Base-by-base conservation (phyloP, 73 alveolate genomes). In the Paramecium primaurelia region DNA sequence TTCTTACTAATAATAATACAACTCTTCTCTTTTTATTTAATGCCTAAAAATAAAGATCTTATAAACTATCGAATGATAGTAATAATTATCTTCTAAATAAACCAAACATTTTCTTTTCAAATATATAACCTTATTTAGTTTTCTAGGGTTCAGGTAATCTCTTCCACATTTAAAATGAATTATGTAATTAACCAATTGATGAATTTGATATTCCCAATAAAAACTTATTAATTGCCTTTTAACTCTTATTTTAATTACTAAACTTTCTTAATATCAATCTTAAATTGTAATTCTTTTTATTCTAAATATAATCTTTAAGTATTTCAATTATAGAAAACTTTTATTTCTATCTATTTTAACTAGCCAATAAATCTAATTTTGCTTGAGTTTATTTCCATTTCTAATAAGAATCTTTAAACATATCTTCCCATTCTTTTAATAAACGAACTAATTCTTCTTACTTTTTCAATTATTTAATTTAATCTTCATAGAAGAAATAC, bases 381-480 rank as follows among this genome's bases (percentile, higher is more conserved):
- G 47, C 75, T 80, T 49, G 14, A 6, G 75, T 80, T 18, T 20
- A 30, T 36, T 80, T 80, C 91, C 75, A 42, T 25, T 80, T 80
- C 30, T 80, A 26, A 42, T 80, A 80, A 45, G 91, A 80, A 45
- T 80, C 91, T 22, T 80, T 73, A 12, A 80, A 80, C 75, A 49
- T 49, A 2, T 80, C 47, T 26, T 80, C 91, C 91, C 75, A 45
- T 49, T 42, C 47, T 32, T 30, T 44, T 44, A 80, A 80, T 42
- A 80, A 25, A 3, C 73, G 28, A 22, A 42, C 58, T 47, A 80
- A 16, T 80, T 45, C 77, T 20, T 75, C 36, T 1, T 75, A 5
- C n/a, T 75, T 75, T 12, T 36, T 36, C 16, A 10, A 10, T 75
- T 36, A 58, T 75, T 75, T 42, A 30, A 38, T 38, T n/a, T 36